Evolutionary conservation across 148 eudicot species (phyloP).

Genomic region (Vaccinium vitisidaea): DNA sequence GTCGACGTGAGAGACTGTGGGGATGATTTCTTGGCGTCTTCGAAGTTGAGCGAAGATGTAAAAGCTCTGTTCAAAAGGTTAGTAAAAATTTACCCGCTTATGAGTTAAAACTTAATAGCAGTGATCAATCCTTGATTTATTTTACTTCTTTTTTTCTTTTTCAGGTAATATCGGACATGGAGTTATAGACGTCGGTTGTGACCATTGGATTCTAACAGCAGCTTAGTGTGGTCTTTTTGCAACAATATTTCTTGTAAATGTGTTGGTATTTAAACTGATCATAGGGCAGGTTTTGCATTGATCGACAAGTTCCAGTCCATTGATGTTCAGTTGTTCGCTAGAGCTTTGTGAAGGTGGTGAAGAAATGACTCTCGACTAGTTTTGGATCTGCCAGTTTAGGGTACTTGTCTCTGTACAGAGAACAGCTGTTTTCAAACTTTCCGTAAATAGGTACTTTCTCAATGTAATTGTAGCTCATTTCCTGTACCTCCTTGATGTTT

Average conservation of each 20-base stretch:
- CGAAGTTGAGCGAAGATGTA: conserved; percentile 52
- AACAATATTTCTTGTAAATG: not conserved
- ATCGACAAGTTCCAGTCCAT: not conserved
- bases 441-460: not conserved
- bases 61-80: conserved; percentile 63
- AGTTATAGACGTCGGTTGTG: not conserved
- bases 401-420: not conserved
- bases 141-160: not conserved
- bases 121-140: not conserved
- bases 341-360: not conserved
- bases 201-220: not conserved
- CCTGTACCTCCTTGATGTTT: not conserved
- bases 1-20: conserved; percentile 55
- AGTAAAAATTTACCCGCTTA: conserved; percentile 13
- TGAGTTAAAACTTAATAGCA: not conserved
- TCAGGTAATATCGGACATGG: conserved; percentile 20
- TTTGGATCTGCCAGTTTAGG: not conserved
- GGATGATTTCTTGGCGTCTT: conserved; percentile 61
- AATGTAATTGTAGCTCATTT: not conserved
- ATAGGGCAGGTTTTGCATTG: not conserved
- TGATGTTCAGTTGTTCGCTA: not conserved
- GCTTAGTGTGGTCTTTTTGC: conserved; percentile 3
- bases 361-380: not conserved
- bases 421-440: not conserved
- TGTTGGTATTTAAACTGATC: not conserved